Base-by-base conservation (phyloP, 768 basidiomycete species). In the Amanita pseudoporphyria region DNA sequence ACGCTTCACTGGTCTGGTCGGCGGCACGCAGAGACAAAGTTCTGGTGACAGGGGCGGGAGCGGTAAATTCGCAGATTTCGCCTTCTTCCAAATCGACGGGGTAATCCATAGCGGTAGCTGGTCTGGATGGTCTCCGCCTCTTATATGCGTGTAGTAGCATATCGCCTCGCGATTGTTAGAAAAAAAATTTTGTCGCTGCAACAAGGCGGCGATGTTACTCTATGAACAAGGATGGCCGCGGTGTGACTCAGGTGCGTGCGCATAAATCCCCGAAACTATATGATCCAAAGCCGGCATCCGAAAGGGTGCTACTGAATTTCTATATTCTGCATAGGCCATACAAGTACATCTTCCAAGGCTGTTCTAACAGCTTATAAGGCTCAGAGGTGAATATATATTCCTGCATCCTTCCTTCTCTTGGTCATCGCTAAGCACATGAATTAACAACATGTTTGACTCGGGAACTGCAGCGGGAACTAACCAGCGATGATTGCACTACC, bases 401-500 rank as follows among this genome's bases (percentile, higher is more conserved):
- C 82, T 4, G 74, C 73, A 35, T 82, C 81, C 60, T 83, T 86
- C 62, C 90, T 77, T 52, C 69, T 68, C 69, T 89, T 90, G 31
- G 90, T 94, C 92, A 95, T 95, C 10, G 91, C 92, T 91, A 57
- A 28, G 48, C 13, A 26, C 26, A 31, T 47, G 48, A 7, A 37
- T 40, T 48, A 31, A 19, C 18, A 16, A 18, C 47, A 41, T 38
- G 32, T 45, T 45, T 24, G 31, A 52, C 42, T 46, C 33, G 43
- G 42, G 51, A 38, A 45, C 37, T n/a, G 12, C 24, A 31, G 16
- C 18, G 12, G 9, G 14, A n/a, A 55, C 62, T 37, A 40, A 70
- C 71, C 71, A 46, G 95, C 95, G 58, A 99, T 96, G 63, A 98
- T 96, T 6, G 93, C 92, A 57, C 88, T 90, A 12, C 96, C 95